Evolutionary conservation across 768 basidiomycete genomes (phyloP).

Genomic region (Russula virescens): DNA sequence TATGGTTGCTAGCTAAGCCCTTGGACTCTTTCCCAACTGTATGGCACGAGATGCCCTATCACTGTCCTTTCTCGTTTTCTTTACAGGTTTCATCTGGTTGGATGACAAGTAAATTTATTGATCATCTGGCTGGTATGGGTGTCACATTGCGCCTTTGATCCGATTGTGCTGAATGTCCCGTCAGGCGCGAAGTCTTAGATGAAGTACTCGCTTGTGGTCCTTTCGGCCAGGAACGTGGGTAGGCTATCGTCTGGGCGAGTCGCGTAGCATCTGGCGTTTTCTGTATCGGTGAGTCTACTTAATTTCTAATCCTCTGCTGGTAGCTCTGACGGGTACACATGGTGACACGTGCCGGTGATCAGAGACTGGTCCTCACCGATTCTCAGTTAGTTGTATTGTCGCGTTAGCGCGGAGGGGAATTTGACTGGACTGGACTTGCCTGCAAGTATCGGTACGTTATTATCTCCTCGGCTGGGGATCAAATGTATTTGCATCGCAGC

Average conservation of each 20-base stretch:
- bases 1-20: slow-evolving; percentile 8
- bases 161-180: neutral
- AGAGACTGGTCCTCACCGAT: slow-evolving; percentile 4
- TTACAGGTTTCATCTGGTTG: neutral
- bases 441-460: slow-evolving; percentile 12
- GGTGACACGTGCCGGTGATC: neutral
- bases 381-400: slow-evolving; percentile 1
- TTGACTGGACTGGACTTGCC: neutral
- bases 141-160: neutral
- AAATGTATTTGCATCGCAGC: neutral
- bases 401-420: neutral
- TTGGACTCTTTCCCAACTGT: slow-evolving; percentile 10
- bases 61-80: slow-evolving; percentile 8
- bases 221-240: slow-evolving; percentile 14
- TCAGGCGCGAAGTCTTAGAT: slow-evolving; percentile 8
- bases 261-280: neutral
- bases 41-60: neutral
- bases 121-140: neutral
- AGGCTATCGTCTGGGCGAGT: neutral
- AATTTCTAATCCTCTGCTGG: neutral
- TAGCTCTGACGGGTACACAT: neutral
- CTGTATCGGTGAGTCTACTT: neutral
- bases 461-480: neutral
- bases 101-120: neutral
- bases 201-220: slow-evolving; percentile 4